Evolutionary conservation across 345 rosid species (phyloP).

Genomic region (Eucalyptus fibrosa): DNA sequence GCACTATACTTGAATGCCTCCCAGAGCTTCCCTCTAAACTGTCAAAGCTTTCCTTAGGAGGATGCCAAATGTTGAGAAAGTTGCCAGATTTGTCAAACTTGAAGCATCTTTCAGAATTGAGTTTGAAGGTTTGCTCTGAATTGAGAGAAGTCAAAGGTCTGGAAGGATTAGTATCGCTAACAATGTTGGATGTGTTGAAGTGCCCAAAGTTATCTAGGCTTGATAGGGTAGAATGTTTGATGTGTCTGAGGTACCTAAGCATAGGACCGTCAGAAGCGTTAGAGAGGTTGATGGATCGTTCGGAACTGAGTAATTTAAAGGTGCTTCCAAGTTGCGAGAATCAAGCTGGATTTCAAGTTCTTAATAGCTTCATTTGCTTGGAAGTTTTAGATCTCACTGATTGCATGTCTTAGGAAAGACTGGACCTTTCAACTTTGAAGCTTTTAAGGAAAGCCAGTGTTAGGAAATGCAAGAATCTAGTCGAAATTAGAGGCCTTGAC

Average conservation of each 20-base stretch:
- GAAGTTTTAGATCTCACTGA: not conserved
- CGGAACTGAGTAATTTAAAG: not conserved
- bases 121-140: not conserved
- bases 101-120: not conserved
- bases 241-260: rapidly evolving
- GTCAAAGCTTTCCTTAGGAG: not conserved
- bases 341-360: not conserved
- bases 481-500: not conserved
- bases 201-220: not conserved
- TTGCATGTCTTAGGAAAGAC: not conserved
- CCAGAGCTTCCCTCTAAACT: not conserved
- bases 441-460: not conserved
- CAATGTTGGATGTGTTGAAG: not conserved
- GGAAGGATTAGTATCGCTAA: not conserved
- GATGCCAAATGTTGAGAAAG: not conserved
- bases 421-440: not conserved
- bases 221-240: not conserved
- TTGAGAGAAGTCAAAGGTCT: not conserved
- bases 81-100: not conserved
- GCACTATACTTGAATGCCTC: not conserved
- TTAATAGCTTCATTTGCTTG: not conserved
- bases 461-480: not conserved
- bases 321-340: not conserved
- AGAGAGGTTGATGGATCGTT: not conserved
- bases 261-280: rapidly evolving